A percentile compares a stretch with the other conserved stretches of the same genome.
Evolutionary conservation across 2,329 filamentous ascomycete genomes (phyloP).

Genomic region (Cladophialophora carrionii): DNA sequence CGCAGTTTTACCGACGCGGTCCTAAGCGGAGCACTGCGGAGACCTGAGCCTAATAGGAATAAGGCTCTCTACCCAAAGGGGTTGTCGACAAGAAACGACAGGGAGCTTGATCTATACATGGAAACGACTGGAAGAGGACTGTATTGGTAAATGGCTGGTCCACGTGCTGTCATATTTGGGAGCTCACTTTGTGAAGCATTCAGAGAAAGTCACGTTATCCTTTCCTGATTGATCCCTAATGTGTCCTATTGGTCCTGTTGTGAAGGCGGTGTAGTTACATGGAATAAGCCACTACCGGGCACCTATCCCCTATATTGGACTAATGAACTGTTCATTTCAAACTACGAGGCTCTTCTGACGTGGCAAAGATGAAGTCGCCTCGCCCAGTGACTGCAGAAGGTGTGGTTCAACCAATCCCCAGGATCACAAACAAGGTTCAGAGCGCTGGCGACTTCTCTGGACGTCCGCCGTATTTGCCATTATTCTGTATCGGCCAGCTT

Average conservation of each 20-base stretch:
- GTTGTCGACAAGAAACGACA: neutral
- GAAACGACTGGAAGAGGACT: neutral
- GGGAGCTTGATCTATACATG: neutral
- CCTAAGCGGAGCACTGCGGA: neutral
- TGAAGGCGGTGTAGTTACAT: neutral
- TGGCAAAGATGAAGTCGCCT: neutral
- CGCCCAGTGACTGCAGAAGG: neutral
- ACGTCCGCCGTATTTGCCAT: neutral
- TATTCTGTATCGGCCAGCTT: neutral
- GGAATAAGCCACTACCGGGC: neutral
- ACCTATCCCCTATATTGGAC: neutral
- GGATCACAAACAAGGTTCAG: neutral
- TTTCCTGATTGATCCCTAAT: neutral
- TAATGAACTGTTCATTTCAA: neutral
- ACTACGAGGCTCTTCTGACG: neutral
- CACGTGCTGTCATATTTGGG: neutral
- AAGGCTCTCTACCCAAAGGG: conserved; percentile 6
- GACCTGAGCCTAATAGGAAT: neutral
- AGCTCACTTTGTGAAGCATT: neutral
- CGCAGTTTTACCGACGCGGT: neutral
- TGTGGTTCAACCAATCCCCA: neutral
- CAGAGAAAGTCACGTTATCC: neutral
- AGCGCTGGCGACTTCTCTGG: neutral
- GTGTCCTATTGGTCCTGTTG: neutral
- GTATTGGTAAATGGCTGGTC: neutral